These are phyloP conservation scores for Triangularia setosa DNA, from an alignment of 2,329 filamentous ascomycete genomes.

Conservation along the genomic window DNA sequence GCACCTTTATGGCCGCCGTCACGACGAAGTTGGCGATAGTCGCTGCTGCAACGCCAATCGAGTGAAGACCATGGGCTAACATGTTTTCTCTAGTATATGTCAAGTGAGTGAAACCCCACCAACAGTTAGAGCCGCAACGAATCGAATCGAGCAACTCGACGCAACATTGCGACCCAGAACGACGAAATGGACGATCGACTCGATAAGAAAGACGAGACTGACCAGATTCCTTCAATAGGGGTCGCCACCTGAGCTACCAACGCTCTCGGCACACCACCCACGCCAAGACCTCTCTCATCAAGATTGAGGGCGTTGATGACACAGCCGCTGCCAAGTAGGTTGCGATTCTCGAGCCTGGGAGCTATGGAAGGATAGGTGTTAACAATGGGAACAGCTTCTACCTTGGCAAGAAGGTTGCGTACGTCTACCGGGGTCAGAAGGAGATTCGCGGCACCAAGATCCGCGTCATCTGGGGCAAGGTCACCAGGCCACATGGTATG, in stretches of 20 bases:
- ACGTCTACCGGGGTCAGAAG: slow-evolving; percentile 93
- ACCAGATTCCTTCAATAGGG: slow-evolving; percentile 53
- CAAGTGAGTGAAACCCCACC: slow-evolving; percentile 62
- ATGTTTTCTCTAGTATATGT: slow-evolving; percentile 65
- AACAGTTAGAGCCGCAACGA: slow-evolving; percentile 13
- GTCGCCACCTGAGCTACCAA: slow-evolving; percentile 97
- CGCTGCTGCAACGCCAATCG: slow-evolving; percentile 4
- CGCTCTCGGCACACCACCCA: slow-evolving; percentile 88
- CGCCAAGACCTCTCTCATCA: slow-evolving; percentile 89
- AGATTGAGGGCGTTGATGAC: slow-evolving; percentile 97
- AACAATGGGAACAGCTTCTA: slow-evolving; percentile 65
- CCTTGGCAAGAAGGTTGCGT: slow-evolving; percentile 97
- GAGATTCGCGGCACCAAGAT: slow-evolving; percentile 98
- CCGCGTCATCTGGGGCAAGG: slow-evolving; percentile 98
- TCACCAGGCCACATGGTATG: slow-evolving; percentile 90
- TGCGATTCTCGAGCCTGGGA: slow-evolving; percentile 3
- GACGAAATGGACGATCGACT: slow-evolving; percentile 18
- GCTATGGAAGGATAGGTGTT: slow-evolving; percentile 19
- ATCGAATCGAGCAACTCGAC: slow-evolving; percentile 9
- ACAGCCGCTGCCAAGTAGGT: slow-evolving; percentile 81
- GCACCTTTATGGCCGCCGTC: slow-evolving; percentile 2
- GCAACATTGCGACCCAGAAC: slow-evolving; percentile 17
- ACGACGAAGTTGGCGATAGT: slow-evolving; percentile 14
- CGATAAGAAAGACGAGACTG: slow-evolving; percentile 22
- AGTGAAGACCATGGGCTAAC: slow-evolving; percentile 36